Evolutionary conservation across 305 asterid species (phyloP), one percentile per base, ranked within the genome.

Genomic region (Rubia tinctorum): DNA sequence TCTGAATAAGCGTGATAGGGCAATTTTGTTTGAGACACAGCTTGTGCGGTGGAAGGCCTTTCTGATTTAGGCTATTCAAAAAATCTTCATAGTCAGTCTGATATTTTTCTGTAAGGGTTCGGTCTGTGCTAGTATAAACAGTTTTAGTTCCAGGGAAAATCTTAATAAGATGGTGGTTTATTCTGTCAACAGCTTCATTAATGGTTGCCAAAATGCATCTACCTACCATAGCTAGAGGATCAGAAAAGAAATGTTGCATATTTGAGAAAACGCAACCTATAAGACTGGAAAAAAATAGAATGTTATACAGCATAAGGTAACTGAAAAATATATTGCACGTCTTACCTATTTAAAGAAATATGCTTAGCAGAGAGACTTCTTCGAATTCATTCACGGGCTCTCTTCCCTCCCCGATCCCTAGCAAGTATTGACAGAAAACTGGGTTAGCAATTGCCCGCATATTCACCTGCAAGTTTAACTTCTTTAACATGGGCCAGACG

Each of bases 21-120:
- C 78, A 72, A 14, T 73, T 56, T 0, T 15, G 37, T 40, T 76
- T 80, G 1, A 80, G 58, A 0, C 30, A 22, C 5, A 76, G 58
- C 25, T 9, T 53, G 7, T 80, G 78, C 5, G 78, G 83, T 4
- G 80, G 74, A 14, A 77, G 12, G 1, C 74, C 81, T 53, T 42
- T 70, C 5, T 69, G 71, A 10, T 63, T 34, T 5, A 76, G 8
- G 15, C 61, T 34, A 23, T 77, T 78, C 7, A 73, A 40, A 22
- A 40, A 69, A 8, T 76, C 78, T 8, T 23, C 73, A 8, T 34
- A 62, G 15, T 76, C 37, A 7, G 5, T 40, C 10, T 73, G 71
- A 1, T 65, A 20, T 13, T 14, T 56, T 0, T 63, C 65, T 15
- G 64, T 71, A 0, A 68, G 7, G 0, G 65, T 64, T 9, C 55